Percentiles rank a stretch among this genome's conserved stretches.
Evolutionary conservation across 1,284 basidiomycete genomes (phyloP).

Genomic region (Cutaneotrichosporon cyanovorans): DNA sequence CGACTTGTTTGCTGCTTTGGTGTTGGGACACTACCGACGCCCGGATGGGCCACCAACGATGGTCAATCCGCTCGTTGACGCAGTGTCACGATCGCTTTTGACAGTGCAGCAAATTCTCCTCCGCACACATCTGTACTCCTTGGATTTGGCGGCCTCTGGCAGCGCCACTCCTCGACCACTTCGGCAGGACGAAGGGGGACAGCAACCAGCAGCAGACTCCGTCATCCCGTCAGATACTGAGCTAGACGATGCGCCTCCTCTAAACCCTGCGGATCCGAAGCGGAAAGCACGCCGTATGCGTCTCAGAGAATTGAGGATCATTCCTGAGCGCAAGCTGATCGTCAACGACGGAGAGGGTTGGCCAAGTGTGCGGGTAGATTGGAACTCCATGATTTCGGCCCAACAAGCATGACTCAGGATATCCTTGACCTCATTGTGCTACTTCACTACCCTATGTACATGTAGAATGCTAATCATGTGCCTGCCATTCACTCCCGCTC

Average conservation of each 20-base stretch:
- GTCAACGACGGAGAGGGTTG: slow-evolving; percentile 29
- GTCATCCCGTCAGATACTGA: slow-evolving; percentile 58
- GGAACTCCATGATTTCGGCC: slow-evolving; percentile 22
- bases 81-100: slow-evolving; percentile 63
- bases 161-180: slow-evolving; percentile 27
- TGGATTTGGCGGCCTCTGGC: slow-evolving; percentile 16
- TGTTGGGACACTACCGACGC: slow-evolving; percentile 69
- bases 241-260: slow-evolving; percentile 49
- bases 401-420: too few species aligned
- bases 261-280: slow-evolving; percentile 52
- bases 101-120: slow-evolving; percentile 79
- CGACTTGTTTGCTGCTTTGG: slow-evolving; percentile 90
- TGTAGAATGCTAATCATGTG: neutral
- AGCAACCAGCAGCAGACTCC: slow-evolving; percentile 5
- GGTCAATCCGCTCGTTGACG: slow-evolving; percentile 49
- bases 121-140: slow-evolving; percentile 56
- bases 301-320: slow-evolving; percentile 68
- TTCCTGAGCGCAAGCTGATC: slow-evolving; percentile 57
- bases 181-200: slow-evolving; percentile 10
- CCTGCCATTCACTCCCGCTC: slow-evolving; percentile 12
- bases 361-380: slow-evolving; percentile 31
- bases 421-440: too few species aligned
- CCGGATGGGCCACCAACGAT: slow-evolving; percentile 4
- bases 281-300: slow-evolving; percentile 65
- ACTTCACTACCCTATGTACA: too few species aligned